Evolutionary conservation across 2,329 filamentous ascomycete species (phyloP).

Genomic region (Aspergillus costaricaensis): DNA sequence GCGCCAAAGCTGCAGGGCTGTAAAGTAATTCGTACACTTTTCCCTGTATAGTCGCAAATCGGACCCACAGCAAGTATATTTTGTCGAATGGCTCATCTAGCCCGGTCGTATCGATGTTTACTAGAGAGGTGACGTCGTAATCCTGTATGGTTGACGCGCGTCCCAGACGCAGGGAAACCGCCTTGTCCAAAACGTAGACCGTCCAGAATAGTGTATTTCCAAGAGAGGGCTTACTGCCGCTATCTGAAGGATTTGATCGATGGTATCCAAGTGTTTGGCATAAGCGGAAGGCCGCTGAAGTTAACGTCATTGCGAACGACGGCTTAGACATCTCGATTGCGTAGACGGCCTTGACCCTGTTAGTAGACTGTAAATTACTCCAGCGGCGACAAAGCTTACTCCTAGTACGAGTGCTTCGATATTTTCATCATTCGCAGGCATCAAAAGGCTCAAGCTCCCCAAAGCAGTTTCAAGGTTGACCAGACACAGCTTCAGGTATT

Average conservation of each 20-base stretch:
- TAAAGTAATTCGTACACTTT: slow-evolving; percentile 63
- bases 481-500: slow-evolving; percentile 40
- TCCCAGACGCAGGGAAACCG: slow-evolving; percentile 61
- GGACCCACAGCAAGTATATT: slow-evolving; percentile 58
- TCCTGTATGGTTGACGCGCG: slow-evolving; percentile 61
- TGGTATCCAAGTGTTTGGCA: slow-evolving; percentile 66
- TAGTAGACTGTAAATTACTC: background rate
- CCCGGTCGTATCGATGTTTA: slow-evolving; percentile 23
- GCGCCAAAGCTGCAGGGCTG: slow-evolving; percentile 33
- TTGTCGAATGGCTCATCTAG: slow-evolving; percentile 42
- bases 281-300: slow-evolving; percentile 59
- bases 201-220: slow-evolving; percentile 57
- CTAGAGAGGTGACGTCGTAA: slow-evolving; percentile 57
- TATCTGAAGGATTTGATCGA: slow-evolving; percentile 31
- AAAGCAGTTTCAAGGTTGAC: slow-evolving; percentile 49
- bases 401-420: slow-evolving; percentile 62
- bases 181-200: slow-evolving; percentile 61
- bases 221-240: slow-evolving; percentile 32
- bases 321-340: slow-evolving; percentile 64
- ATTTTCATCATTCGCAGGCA: slow-evolving; percentile 58
- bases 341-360: slow-evolving; percentile 55
- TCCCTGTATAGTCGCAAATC: slow-evolving; percentile 59
- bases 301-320: slow-evolving; percentile 65
- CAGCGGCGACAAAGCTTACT: slow-evolving; percentile 42
- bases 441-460: slow-evolving; percentile 56